phyloP scores from a whole-genome alignment of 331 rosid genomes.

The Quercus lobata region DNA sequence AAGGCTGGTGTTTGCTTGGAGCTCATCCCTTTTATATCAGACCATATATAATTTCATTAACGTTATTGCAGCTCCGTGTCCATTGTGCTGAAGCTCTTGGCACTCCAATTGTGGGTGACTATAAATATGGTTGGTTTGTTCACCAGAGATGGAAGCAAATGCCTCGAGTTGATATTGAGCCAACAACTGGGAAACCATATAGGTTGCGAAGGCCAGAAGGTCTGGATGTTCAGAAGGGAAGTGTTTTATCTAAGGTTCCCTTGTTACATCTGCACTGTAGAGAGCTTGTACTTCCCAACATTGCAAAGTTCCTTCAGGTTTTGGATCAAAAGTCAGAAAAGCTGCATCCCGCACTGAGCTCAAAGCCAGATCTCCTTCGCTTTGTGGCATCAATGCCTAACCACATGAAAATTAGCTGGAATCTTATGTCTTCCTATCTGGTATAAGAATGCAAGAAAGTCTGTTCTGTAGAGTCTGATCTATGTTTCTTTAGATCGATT shows the following conservation, averaged over 20 bases:
- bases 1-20: not conserved
- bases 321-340: slow-evolving; percentile 33
- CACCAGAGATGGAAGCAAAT: slow-evolving; percentile 85
- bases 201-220: slow-evolving; percentile 83
- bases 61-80: slow-evolving; percentile 67
- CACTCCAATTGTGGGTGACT: slow-evolving; percentile 93
- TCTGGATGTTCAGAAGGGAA: slow-evolving; percentile 89
- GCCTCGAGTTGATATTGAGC: slow-evolving; percentile 70
- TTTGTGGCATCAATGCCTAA: slow-evolving; percentile 85
- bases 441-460: slow-evolving; percentile 30
- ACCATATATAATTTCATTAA: slow-evolving; percentile 2
- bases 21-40: not conserved
- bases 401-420: slow-evolving; percentile 98
- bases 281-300: slow-evolving; percentile 83
- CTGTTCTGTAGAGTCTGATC: not conserved
- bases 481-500: not conserved
- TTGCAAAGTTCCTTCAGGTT: slow-evolving; percentile 59
- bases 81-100: slow-evolving; percentile 99
- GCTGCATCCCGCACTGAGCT: slow-evolving; percentile 24
- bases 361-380: slow-evolving; percentile 65
- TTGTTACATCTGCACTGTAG: slow-evolving; percentile 85
- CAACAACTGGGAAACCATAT: slow-evolving; percentile 62
- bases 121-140: slow-evolving; percentile 89
- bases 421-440: slow-evolving; percentile 87
- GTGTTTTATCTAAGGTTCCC: slow-evolving; percentile 88